Evolutionary conservation across 225 moss, liverwort and hornwort species (phyloP).

Genomic region (Asterella californica): DNA sequence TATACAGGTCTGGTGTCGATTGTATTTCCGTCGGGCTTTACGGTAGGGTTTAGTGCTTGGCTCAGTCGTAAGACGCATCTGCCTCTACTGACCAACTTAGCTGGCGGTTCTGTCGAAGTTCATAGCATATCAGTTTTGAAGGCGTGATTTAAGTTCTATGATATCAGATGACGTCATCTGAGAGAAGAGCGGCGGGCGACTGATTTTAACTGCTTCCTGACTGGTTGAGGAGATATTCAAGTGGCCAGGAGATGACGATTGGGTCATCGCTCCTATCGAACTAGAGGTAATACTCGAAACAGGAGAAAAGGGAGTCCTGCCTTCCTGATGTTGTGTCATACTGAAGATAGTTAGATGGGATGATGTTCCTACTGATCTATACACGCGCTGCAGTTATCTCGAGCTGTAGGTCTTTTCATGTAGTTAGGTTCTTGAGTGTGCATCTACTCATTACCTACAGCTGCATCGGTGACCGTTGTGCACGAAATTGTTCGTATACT

Average conservation of each 20-base stretch:
- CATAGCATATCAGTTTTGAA: background rate
- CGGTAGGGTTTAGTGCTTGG: background rate
- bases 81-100: background rate
- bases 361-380: too few relatives aligned
- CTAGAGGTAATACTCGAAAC: background rate
- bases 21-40: too few relatives aligned
- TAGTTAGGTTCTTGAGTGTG: too few relatives aligned
- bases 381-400: too few relatives aligned
- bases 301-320: background rate
- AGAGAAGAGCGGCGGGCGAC: constrained; percentile 15
- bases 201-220: background rate
- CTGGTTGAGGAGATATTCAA: background rate
- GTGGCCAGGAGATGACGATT: background rate
- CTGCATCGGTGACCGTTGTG: too few relatives aligned
- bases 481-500: too few relatives aligned
- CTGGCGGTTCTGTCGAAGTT: background rate
- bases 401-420: too few relatives aligned
- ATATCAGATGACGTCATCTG: constrained; percentile 13
- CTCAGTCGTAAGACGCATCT: background rate
- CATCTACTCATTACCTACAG: too few relatives aligned
- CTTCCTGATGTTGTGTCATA: too few relatives aligned
- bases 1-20: background rate
- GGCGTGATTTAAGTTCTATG: constrained; percentile 9
- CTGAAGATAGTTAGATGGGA: too few relatives aligned
- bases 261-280: background rate